Evolutionary conservation across 805 yeast species (phyloP).

Genomic region (Teunomyces aglyptinius): DNA sequence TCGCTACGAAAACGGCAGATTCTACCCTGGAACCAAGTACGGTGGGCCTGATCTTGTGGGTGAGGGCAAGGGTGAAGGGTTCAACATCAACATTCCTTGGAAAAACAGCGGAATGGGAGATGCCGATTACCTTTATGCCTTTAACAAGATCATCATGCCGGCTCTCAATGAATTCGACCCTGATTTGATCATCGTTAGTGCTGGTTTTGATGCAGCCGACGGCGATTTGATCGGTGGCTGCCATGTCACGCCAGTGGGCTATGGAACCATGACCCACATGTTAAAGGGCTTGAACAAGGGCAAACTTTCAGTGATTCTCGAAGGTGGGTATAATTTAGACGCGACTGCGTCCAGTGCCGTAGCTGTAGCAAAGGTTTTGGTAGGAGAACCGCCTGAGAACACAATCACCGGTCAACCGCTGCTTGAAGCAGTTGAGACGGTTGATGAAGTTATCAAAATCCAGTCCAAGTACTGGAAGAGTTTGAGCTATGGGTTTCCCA

Average conservation of each 20-base stretch:
- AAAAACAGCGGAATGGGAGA: constrained; percentile 87
- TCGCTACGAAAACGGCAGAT: constrained; percentile 86
- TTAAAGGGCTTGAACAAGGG: constrained; percentile 86
- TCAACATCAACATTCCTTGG: constrained; percentile 92
- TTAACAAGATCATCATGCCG: constrained; percentile 82
- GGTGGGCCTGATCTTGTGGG: constrained; percentile 85
- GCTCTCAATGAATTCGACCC: constrained; percentile 87
- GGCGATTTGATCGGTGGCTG: constrained; percentile 98
- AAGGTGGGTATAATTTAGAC: constrained; percentile 95
- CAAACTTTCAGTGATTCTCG: constrained; percentile 81
- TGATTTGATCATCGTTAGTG: constrained; percentile 85
- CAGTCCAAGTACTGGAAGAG: constrained; percentile 90
- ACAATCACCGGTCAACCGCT: constrained; percentile 66
- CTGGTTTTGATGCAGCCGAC: constrained; percentile 98
- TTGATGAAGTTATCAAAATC: constrained; percentile 73
- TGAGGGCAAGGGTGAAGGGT: constrained; percentile 83
- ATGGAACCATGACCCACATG: constrained; percentile 94
- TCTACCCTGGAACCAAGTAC: constrained; percentile 89
- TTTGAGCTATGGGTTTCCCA: constrained; percentile 63
- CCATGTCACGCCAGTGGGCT: constrained; percentile 92
- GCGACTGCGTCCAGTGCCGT: constrained; percentile 88
- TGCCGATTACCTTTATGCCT: constrained; percentile 92
- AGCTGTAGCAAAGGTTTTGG: constrained; percentile 83
- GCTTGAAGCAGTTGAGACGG: constrained; percentile 71
- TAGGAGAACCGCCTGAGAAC: constrained; percentile 94